Percentiles rank a stretch among this genome's conserved stretches.
These are phyloP conservation scores for Hansenula lynferdii DNA, from an alignment of 1,139 yeast genomes.

Conservation along the genomic window DNA sequence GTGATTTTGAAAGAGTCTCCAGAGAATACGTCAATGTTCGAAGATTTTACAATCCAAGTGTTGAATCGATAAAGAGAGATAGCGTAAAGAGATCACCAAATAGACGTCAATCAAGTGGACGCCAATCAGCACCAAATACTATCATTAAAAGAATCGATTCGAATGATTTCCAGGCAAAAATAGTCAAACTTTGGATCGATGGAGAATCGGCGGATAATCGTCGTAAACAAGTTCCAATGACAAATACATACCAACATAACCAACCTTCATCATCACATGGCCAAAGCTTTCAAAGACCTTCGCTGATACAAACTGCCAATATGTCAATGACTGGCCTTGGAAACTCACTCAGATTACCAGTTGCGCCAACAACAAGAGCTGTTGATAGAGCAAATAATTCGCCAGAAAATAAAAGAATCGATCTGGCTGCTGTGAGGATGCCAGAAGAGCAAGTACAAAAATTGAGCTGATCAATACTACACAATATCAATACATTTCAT, in stretches of 20 bases:
- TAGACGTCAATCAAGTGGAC: neutral
- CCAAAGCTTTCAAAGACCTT: slow-evolving; percentile 7
- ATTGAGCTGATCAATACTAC: slow-evolving; percentile 5
- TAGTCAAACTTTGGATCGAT: slow-evolving; percentile 20
- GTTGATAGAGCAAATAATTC: slow-evolving; percentile 18
- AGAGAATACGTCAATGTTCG: slow-evolving; percentile 70
- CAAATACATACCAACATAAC: too few relatives aligned
- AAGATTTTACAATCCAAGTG: slow-evolving; percentile 64
- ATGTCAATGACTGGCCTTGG: slow-evolving; percentile 4
- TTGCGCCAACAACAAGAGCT: slow-evolving; percentile 18
- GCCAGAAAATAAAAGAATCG: slow-evolving; percentile 18
- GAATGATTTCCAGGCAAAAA: slow-evolving; percentile 15
- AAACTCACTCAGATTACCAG: slow-evolving; percentile 13
- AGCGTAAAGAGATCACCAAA: neutral
- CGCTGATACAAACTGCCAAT: slow-evolving; percentile 5
- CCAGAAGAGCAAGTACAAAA: slow-evolving; percentile 16
- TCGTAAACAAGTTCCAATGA: slow-evolving; percentile 2
- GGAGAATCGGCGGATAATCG: slow-evolving; percentile 7
- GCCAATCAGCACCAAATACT: neutral
- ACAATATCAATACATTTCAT: neutral
- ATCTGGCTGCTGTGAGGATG: slow-evolving; percentile 19
- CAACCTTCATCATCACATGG: slow-evolving; percentile 1
- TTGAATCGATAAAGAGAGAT: slow-evolving; percentile 52
- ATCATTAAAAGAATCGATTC: slow-evolving; percentile 6
- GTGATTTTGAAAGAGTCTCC: slow-evolving; percentile 72